Conservation (phyloP, 352 stramenopile species). For the Plasmopara halstedii region DNA sequence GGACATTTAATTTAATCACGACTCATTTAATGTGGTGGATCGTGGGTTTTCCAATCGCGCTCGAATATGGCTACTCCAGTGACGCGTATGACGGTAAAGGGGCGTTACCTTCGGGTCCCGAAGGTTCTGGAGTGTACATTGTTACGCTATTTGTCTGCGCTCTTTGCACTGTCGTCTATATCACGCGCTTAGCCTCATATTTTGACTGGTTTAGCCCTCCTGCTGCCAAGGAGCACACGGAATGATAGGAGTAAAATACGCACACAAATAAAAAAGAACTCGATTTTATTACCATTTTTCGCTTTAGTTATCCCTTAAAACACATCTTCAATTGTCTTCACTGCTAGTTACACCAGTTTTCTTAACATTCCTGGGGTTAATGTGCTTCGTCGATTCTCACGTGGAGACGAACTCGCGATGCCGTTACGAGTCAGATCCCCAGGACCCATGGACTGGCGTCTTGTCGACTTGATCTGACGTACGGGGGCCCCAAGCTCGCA, state of each 20-base stretch:
- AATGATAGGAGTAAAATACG: slow-evolving; percentile 1
- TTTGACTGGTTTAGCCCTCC: slow-evolving; percentile 27
- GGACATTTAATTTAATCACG: slow-evolving; percentile 80
- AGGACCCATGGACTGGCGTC: slow-evolving; percentile 23
- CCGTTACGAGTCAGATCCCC: slow-evolving; percentile 16
- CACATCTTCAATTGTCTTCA: too few relatives aligned
- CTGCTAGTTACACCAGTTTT: slow-evolving; percentile 21
- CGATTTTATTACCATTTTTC: not conserved
- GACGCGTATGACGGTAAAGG: slow-evolving; percentile 66
- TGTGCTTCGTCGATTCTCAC: slow-evolving; percentile 29
- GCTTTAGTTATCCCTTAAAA: slow-evolving; percentile 1
- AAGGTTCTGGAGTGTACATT: slow-evolving; percentile 72
- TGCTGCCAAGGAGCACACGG: slow-evolving; percentile 24
- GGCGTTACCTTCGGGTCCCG: slow-evolving; percentile 64
- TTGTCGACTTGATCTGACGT: slow-evolving; percentile 63
- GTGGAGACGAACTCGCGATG: slow-evolving; percentile 19
- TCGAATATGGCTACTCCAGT: slow-evolving; percentile 78
- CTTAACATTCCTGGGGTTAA: slow-evolving; percentile 25
- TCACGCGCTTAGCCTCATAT: slow-evolving; percentile 43
- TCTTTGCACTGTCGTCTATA: slow-evolving; percentile 67
- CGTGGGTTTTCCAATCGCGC: slow-evolving; percentile 61
- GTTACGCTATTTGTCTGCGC: slow-evolving; percentile 73
- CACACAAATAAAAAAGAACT: not conserved
- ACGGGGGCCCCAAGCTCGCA: slow-evolving; percentile 95
- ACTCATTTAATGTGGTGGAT: slow-evolving; percentile 81